These are phyloP conservation scores for Fusarium abutilonis DNA, from an alignment of 2,329 filamentous ascomycete species.

Conservation along the genomic window DNA sequence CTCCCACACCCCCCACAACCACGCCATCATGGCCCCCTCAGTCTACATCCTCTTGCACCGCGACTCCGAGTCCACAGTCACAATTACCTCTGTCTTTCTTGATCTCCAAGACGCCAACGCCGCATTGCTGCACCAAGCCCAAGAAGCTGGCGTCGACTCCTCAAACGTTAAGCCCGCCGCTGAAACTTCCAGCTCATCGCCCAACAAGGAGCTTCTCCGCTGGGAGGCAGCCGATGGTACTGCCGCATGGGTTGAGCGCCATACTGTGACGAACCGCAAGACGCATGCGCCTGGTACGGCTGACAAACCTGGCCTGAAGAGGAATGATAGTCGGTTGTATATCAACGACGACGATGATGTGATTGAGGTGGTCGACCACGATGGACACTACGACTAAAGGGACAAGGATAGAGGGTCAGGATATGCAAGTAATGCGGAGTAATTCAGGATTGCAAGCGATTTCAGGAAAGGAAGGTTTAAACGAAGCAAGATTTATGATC, in stretches of 20 bases:
- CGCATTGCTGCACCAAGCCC: slow-evolving; percentile 46
- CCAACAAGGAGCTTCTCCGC: slow-evolving; percentile 44
- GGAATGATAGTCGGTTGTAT: slow-evolving; percentile 43
- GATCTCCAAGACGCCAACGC: slow-evolving; percentile 51
- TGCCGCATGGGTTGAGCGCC: slow-evolving; percentile 53
- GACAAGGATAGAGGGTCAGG: not conserved
- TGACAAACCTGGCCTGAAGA: slow-evolving; percentile 27
- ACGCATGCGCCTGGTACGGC: slow-evolving; percentile 5
- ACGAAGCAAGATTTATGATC: slow-evolving; percentile 1
- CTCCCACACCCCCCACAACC: slow-evolving; percentile 13
- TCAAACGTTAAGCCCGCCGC: slow-evolving; percentile 31
- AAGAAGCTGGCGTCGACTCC: slow-evolving; percentile 43
- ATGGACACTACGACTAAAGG: slow-evolving; percentile 41
- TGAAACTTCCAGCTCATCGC: slow-evolving; percentile 7
- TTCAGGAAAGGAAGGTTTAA: not conserved
- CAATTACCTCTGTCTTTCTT: slow-evolving; percentile 48
- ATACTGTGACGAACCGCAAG: slow-evolving; percentile 44
- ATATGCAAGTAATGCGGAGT: slow-evolving; percentile 26
- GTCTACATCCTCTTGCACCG: slow-evolving; percentile 50
- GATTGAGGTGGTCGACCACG: slow-evolving; percentile 41
- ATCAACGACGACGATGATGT: slow-evolving; percentile 45
- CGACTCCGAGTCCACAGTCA: slow-evolving; percentile 42
- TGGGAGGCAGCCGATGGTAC: slow-evolving; percentile 52
- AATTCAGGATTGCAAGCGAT: not conserved
- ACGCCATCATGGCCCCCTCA: slow-evolving; percentile 41